Percentiles rank a stretch among this genome's conserved stretches.
Evolutionary conservation across 1,284 basidiomycete species (phyloP).

Genomic region (Moesziomyces globuligerus): DNA sequence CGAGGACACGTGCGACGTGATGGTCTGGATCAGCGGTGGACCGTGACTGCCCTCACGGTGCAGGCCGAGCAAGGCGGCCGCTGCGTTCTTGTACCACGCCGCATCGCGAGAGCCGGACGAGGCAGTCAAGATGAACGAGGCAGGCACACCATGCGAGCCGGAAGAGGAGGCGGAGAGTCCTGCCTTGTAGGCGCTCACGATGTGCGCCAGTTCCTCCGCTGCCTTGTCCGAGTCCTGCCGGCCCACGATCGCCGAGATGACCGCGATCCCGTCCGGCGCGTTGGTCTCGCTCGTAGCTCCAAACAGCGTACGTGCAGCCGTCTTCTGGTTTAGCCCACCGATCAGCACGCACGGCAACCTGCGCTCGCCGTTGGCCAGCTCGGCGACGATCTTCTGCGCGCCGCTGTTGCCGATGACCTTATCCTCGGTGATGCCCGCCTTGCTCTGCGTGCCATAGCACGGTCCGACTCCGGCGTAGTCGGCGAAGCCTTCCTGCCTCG

Average conservation of each 20-base stretch:
- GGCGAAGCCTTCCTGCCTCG: constrained; percentile 66
- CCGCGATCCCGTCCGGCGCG: constrained; percentile 76
- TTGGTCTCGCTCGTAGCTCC: constrained; percentile 45
- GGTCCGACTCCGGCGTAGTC: constrained; percentile 88
- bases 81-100: constrained; percentile 21
- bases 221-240: constrained; percentile 75
- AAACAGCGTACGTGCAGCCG: constrained; percentile 55
- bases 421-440: constrained; percentile 62
- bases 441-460: constrained; percentile 67
- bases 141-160: constrained; percentile 13
- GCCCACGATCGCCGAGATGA: constrained; percentile 87
- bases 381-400: constrained; percentile 48
- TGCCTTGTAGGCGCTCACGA: constrained; percentile 67
- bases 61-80: constrained; percentile 27
- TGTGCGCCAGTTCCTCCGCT: constrained; percentile 69
- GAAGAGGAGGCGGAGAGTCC: constrained; percentile 28
- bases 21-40: constrained; percentile 71
- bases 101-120: constrained; percentile 1
- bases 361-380: constrained; percentile 13
- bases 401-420: constrained; percentile 55
- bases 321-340: constrained; percentile 61
- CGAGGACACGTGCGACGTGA: constrained; percentile 89
- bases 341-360: constrained; percentile 63
- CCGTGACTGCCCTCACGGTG: constrained; percentile 37
- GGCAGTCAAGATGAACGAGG: constrained; percentile 21